A percentile compares a stretch with the other conserved stretches of the same genome.
These are phyloP conservation scores for Tolypocladium sp. DNA, from an alignment of 2,329 filamentous ascomycete species.

Conservation along the genomic window DNA sequence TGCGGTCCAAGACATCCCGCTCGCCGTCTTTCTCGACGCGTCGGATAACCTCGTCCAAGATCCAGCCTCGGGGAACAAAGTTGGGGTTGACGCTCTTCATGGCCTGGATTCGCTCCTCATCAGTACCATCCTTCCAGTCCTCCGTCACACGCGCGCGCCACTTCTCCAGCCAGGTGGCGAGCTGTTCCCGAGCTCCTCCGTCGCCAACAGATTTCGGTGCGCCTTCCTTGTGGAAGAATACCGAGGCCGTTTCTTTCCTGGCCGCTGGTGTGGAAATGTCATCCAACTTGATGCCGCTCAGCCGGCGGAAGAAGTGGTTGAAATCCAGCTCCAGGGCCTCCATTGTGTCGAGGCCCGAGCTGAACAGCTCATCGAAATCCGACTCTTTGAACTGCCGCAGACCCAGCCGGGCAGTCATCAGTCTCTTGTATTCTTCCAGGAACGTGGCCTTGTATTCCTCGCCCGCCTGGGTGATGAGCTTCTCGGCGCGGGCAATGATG, in stretches of 20 bases:
- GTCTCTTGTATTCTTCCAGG: constrained; percentile 74
- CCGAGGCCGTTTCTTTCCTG: constrained; percentile 51
- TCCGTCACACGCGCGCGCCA: constrained; percentile 66
- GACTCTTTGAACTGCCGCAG: constrained; percentile 57
- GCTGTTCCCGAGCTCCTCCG: constrained; percentile 52
- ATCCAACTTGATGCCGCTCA: constrained; percentile 53
- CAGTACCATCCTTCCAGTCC: constrained; percentile 59
- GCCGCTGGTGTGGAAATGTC: constrained; percentile 57
- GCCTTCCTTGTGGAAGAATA: constrained; percentile 76
- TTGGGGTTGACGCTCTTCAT: constrained; percentile 91
- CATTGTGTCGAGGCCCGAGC: constrained; percentile 72
- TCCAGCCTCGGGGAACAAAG: constrained; percentile 84
- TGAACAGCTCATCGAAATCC: constrained; percentile 76
- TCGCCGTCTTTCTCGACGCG: constrained; percentile 80
- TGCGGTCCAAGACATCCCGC: constrained; percentile 62
- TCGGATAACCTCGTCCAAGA: constrained; percentile 86
- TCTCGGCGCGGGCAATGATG: constrained; percentile 74
- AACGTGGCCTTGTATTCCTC: constrained; percentile 88
- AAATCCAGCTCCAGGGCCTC: constrained; percentile 83
- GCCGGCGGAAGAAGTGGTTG: constrained; percentile 81
- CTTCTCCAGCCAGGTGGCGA: constrained; percentile 72
- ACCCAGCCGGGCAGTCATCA: constrained; percentile 76
- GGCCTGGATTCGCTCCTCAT: constrained; percentile 53
- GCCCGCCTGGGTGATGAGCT: constrained; percentile 67
- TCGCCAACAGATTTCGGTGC: constrained; percentile 50